Conservation (phyloP, 1,284 basidiomycete species). For the Erythrobasidium hasegawianum region DNA sequence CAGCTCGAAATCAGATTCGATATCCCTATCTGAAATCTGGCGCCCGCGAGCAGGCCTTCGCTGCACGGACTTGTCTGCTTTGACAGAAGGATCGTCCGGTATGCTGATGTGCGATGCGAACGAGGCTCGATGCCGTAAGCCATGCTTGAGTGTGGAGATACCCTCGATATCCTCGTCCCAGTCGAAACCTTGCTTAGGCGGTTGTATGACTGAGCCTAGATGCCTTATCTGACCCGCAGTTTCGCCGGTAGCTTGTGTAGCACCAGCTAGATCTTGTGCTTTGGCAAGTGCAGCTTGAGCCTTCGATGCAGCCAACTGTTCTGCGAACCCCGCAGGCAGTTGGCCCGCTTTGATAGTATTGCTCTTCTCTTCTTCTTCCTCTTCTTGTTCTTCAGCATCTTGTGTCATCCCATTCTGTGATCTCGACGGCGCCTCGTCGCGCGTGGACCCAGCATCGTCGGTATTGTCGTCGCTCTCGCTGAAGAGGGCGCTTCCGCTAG, state of each 20-base stretch:
- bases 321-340: conserved; percentile 17
- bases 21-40: conserved; percentile 59
- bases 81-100: conserved; percentile 59
- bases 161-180: conserved; percentile 46
- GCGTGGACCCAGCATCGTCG: background rate
- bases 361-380: conserved; percentile 21
- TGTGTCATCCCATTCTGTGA: background rate
- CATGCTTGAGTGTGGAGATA: conserved; percentile 1
- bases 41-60: conserved; percentile 42
- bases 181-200: conserved; percentile 26
- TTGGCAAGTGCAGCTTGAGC: conserved; percentile 11
- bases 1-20: conserved; percentile 69
- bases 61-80: conserved; percentile 55
- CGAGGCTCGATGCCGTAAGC: conserved; percentile 42
- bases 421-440: background rate
- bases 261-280: background rate
- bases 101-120: conserved; percentile 60
- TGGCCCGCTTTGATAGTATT: conserved; percentile 29
- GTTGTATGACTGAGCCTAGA: background rate
- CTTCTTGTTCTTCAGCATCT: background rate
- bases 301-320: conserved; percentile 27
- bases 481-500: conserved; percentile 1
- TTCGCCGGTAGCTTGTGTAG: background rate
- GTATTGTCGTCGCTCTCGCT: conserved; percentile 1
- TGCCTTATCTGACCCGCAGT: background rate